Evolutionary conservation across 768 basidiomycete genomes (phyloP), one percentile per base, ranked within the genome.

Genomic region (Mycena venus): DNA sequence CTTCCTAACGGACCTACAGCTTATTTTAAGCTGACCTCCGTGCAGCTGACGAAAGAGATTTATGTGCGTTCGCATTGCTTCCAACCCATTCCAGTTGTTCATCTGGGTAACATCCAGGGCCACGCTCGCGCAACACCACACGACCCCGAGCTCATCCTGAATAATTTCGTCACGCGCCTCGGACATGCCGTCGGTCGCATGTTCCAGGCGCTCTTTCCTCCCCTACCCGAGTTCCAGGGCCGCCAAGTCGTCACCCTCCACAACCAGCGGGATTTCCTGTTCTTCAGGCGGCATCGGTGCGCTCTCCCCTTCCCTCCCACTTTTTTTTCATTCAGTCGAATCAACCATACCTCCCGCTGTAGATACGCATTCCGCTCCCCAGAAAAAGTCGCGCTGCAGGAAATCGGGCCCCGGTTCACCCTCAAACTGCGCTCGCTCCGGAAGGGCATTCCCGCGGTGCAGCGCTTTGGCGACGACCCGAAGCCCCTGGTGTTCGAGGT

Each of bases 341-440:
- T 32, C 10, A 10, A 58, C 70, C 32, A 19, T 23, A 7, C 44
- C 51, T 2, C 25, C 21, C 31, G 2, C 23, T n/a, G 31, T 74
- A 97, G 95, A 79, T 98, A 97, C 83, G 96, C 96, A 47, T 99
- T 97, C 84, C 92, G 94, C 60, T 96, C 95, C 2, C 88, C 94
- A 4, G 96, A 97, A 76, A 96, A 95, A 81, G 97, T 98, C 11
- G 91, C 94, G 9, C 84, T 99, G 34, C 98, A 99, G 81, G 98
- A 99, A 84, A 99, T 99, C 75, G 98, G 98, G 2, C 98, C 98
- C 9, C 92, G 98, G 36, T 98, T 99, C 81, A 99, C 98, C 0
- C 88, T 99, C 14, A 99, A 99, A 84, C 86, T 99, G 68, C 88
- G 93, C 44, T 98, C 93, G 88, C 84, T 99, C 70, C 92, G 94